Evolutionary conservation across 805 yeast species (phyloP).

Genomic region (Yarrowia divulgata): DNA sequence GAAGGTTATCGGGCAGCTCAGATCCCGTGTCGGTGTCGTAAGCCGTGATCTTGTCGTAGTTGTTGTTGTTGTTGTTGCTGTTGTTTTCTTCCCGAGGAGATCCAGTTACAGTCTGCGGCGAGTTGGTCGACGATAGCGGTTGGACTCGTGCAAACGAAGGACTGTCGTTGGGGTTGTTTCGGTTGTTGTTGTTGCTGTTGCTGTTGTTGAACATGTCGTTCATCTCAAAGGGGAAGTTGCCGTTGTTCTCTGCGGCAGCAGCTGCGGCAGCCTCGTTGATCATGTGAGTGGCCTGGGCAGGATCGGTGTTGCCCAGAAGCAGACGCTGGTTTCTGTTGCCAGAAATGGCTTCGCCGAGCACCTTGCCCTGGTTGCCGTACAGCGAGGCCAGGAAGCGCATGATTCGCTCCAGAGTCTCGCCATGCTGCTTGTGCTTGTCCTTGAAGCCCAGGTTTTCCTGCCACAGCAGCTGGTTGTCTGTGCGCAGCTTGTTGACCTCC

Average conservation of each 20-base stretch:
- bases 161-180: constrained; percentile 16
- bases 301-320: constrained; percentile 43
- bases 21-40: constrained; percentile 31
- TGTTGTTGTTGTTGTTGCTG: constrained; percentile 9
- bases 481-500: constrained; percentile 80
- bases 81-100: constrained; percentile 19
- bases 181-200: background rate
- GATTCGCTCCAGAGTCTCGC: constrained; percentile 86
- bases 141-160: constrained; percentile 33
- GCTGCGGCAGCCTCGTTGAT: constrained; percentile 33
- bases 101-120: constrained; percentile 30
- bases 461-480: constrained; percentile 92
- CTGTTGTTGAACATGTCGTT: constrained; percentile 25
- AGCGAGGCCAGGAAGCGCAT: constrained; percentile 85
- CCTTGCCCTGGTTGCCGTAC: constrained; percentile 69
- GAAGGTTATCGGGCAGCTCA: constrained; percentile 27
- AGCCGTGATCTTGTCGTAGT: constrained; percentile 31
- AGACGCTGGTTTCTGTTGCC: constrained; percentile 42
- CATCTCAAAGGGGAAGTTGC: constrained; percentile 30
- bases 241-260: constrained; percentile 41
- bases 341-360: constrained; percentile 48
- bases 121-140: constrained; percentile 31
- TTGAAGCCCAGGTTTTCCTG: constrained; percentile 82
- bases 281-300: constrained; percentile 34
- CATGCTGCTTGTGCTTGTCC: constrained; percentile 84